A percentile compares a stretch with the other conserved stretches of the same genome.
These are phyloP conservation scores for Termitomyces sp. DNA, from an alignment of 768 basidiomycete species.

Conservation along the genomic window DNA sequence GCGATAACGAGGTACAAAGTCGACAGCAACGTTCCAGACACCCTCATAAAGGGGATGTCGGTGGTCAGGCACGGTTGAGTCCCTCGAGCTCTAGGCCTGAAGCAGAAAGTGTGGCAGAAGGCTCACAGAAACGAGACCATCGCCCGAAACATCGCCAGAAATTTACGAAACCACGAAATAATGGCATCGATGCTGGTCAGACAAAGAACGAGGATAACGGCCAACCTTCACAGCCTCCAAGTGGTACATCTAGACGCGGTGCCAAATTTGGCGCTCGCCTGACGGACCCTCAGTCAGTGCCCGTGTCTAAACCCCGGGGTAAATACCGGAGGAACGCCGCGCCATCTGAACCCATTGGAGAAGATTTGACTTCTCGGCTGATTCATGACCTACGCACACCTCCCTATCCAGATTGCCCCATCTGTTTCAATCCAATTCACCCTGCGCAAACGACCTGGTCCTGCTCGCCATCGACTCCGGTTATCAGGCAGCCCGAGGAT, in stretches of 20 bases:
- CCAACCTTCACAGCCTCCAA: not conserved
- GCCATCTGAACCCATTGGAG: constrained; percentile 29
- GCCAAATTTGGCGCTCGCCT: constrained; percentile 31
- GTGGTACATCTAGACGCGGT: constrained; percentile 19
- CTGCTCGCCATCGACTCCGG: constrained; percentile 63
- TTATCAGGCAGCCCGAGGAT: constrained; percentile 24
- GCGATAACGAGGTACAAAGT: not conserved
- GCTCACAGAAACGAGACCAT: constrained; percentile 1
- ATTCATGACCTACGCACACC: constrained; percentile 59
- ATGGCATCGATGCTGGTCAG: not conserved
- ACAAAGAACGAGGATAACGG: not conserved
- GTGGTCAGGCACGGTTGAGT: not conserved
- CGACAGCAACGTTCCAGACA: not conserved
- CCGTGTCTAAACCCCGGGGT: constrained; percentile 3
- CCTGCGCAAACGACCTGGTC: constrained; percentile 86
- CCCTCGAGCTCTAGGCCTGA: constrained; percentile 1
- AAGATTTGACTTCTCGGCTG: constrained; percentile 74
- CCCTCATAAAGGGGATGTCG: constrained; percentile 1
- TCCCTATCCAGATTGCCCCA: constrained; percentile 75
- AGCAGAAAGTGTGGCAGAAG: not conserved
- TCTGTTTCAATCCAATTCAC: constrained; percentile 76
- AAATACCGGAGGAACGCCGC: constrained; percentile 4
- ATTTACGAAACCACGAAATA: not conserved
- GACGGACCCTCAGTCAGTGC: constrained; percentile 16
- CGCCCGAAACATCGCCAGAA: constrained; percentile 2